Evolutionary conservation across 164 flowering plant genomes (phyloP), one percentile per base, ranked within the genome.

Genomic region (Liriodendron chinense): DNA sequence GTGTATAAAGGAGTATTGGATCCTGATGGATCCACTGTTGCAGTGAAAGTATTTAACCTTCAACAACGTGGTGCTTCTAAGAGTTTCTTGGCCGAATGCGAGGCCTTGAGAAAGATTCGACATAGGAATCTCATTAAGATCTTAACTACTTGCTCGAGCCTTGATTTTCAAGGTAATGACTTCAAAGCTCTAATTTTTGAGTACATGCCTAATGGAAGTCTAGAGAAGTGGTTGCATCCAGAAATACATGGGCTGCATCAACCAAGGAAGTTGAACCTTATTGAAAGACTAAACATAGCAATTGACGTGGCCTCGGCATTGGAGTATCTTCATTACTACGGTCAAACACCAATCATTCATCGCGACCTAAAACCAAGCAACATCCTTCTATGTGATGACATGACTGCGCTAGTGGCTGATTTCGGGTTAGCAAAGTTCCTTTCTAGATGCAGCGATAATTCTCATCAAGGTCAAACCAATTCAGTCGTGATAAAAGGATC

Each of bases 11-110:
- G 77, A 47, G 57, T 25, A 1, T 53, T 82, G 8, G 49, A 18
- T 18, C 74, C 8, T 2, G 68, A 59, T 12, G 76, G 49, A 56
- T 21, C 12, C 21, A 13, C 16, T 28, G 84, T 79, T 70, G 87
- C 85, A 22, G 75, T 83, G 9, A 85, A 84, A 68, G 84, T 85
- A 10, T 71, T 82, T n/a, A 74, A 83, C 1, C 74, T 85, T 61
- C 70, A 2, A 12, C 43, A 26, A 14, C 47, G 4, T 0, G 2
- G 68, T 73, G 66, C 72, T 43, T 0, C 70, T 1, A 69, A 82
- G 76, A 80, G 85, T 73, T 84, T 82, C 69, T 65, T 67, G 49
- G 80, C 84, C 0, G 87, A 82, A 74, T 82, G 85, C 53, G 7
- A 75, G 21, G 82, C 82, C 18, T 12, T 65, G 9, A 65, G 43